Conservation (phyloP, 768 basidiomycete genomes). For the Leccinum obscurum region DNA sequence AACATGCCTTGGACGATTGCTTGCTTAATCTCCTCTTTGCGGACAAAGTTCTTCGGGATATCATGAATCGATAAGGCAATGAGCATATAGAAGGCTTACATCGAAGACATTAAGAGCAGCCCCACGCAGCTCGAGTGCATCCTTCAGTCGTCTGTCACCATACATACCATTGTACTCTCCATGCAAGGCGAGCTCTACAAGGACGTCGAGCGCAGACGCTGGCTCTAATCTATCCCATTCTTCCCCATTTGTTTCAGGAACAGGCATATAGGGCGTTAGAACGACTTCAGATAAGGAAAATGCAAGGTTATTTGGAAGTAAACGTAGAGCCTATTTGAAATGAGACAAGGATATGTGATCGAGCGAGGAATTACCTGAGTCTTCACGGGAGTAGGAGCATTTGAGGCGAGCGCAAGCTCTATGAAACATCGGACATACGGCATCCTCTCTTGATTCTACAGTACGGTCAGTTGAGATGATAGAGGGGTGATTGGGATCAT, state of each 20-base stretch:
- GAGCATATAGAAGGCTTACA: conserved; percentile 42
- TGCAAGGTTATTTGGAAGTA: conserved; percentile 54
- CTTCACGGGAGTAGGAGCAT: conserved; percentile 86
- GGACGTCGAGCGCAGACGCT: conserved; percentile 76
- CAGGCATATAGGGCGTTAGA: conserved; percentile 72
- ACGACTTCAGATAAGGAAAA: conserved; percentile 68
- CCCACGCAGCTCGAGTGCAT: conserved; percentile 70
- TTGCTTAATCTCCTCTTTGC: conserved; percentile 67
- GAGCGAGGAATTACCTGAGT: conserved; percentile 58
- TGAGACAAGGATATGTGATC: conserved; percentile 25
- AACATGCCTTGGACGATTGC: conserved; percentile 75
- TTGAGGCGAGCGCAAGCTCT: conserved; percentile 90
- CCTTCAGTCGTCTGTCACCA: conserved; percentile 57
- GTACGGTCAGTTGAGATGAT: conserved; percentile 4
- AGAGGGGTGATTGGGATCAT: neutral
- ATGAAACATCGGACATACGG: conserved; percentile 75
- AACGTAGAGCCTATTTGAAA: conserved; percentile 50
- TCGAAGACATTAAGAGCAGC: conserved; percentile 84
- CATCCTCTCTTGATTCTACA: conserved; percentile 55
- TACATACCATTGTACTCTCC: conserved; percentile 83
- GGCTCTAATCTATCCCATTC: conserved; percentile 89
- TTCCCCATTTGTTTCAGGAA: conserved; percentile 83
- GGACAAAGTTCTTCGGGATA: conserved; percentile 63
- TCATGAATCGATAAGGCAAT: conserved; percentile 1
- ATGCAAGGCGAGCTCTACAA: conserved; percentile 80